phyloP scores from a whole-genome alignment of 345 rosid genomes.

The Jatropha curcas region DNA sequence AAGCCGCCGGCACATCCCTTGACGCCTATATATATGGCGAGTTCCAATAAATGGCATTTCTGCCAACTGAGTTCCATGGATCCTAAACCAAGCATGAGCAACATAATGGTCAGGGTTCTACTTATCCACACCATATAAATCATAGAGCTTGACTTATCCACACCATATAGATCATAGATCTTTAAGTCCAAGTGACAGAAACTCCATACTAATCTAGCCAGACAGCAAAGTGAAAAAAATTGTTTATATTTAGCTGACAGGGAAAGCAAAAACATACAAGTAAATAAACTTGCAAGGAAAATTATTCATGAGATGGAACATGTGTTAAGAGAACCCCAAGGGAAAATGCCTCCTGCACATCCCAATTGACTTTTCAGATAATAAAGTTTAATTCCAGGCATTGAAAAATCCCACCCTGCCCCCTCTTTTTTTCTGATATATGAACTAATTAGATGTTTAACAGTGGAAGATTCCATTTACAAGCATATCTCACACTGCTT shows the following conservation, averaged over 20 bases:
- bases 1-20: conserved; percentile 40
- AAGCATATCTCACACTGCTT: background rate
- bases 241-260: background rate
- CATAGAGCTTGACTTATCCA: background rate
- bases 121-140: background rate
- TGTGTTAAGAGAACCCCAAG: background rate
- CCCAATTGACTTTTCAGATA: background rate
- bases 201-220: background rate
- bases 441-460: too few species aligned
- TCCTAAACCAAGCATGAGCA: conserved; percentile 13
- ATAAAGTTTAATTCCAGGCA: background rate
- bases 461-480: background rate
- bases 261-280: background rate
- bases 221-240: background rate
- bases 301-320: background rate
- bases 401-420: background rate
- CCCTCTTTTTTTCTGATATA: too few species aligned
- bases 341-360: background rate
- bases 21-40: conserved; percentile 36
- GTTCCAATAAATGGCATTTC: conserved; percentile 43
- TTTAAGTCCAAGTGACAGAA: background rate
- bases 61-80: conserved; percentile 33
- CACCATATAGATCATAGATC: background rate
- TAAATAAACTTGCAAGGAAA: background rate
- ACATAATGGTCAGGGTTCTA: conserved; percentile 12